Evolutionary conservation across 176 grass and related monocot species (phyloP), one percentile per base, ranked within the genome.

Genomic region (Calamus simplicifolius): DNA sequence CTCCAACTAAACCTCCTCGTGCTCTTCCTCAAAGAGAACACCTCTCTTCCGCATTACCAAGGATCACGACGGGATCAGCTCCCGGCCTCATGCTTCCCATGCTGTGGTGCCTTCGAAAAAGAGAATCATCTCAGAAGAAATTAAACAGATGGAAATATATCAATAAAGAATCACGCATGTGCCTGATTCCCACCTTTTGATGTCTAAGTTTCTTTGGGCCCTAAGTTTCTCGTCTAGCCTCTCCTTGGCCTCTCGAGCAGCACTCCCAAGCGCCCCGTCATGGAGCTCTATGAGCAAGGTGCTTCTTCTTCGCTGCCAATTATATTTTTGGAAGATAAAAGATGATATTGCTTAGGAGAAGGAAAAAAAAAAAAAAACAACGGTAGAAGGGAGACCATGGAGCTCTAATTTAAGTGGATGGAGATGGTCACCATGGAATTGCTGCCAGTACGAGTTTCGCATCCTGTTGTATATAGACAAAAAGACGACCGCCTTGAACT

Each of bases 171-270:
- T 35, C 31, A 43, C 8, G 35, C 35, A 12, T 43, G 35, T 13
- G 3, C 12, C 35, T 43, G 35, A 43, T 43, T 1, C 25, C 13
- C 51, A 80, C 84, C 77, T 87, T 78, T 87, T 81, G 73, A 77
- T 72, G 53, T 28, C 29, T 16, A 72, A 35, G 43, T 74, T 78
- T 16, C 55, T 75, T 27, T 29, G 65, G 50, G 31, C 77, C 69
- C 50, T 30, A 25, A 92, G 77, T 62, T 90, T 98, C 69, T 80
- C 78, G 54, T 97, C 93, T 70, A 97, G 51, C 69, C 93, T 67
- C 73, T 88, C 87, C 81, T 85, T 97, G 27, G 93, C 93, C 70
- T 91, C 81, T 43, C 84, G 82, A 26, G 81, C 84, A 63, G 82
- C 75, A 69, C 73, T 79, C 56, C 83, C 84, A 27, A 97, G 83